phyloP scores from a whole-genome alignment of 345 rosid species.

The Eucalyptus marginata region DNA sequence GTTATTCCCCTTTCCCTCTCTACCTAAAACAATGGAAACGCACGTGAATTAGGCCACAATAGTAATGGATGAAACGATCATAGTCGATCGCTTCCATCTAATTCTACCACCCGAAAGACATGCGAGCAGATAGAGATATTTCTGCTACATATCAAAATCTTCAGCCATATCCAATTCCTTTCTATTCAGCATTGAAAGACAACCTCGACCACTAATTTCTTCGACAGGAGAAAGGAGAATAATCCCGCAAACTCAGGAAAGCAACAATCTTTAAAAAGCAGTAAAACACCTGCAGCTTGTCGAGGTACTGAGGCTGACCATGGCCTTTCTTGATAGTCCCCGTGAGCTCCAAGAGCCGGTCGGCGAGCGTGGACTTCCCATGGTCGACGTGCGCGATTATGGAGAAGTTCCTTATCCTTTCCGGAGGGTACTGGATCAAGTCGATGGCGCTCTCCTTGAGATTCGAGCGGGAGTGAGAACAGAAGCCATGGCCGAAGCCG shows the following conservation, averaged over 20 bases:
- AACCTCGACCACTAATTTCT: not conserved
- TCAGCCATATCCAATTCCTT: not conserved
- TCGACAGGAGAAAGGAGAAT: not conserved
- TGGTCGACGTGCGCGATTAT: constrained; percentile 95
- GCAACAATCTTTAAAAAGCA: not conserved
- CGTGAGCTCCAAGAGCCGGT: constrained; percentile 95
- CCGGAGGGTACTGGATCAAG: constrained; percentile 21
- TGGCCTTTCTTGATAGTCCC: constrained; percentile 87
- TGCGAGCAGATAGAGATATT: not conserved
- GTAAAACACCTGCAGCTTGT: constrained; percentile 61
- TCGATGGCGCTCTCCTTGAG: not conserved
- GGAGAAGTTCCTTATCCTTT: constrained; percentile 85
- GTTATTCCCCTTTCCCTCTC: constrained; percentile 99
- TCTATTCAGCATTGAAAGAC: not conserved
- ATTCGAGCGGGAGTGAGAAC: not conserved
- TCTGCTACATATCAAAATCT: not conserved
- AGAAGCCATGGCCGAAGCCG: not conserved
- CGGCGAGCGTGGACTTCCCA: constrained; percentile 93
- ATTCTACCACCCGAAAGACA: not conserved
- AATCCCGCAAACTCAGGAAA: not conserved
- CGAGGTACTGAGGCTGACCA: constrained; percentile 98
- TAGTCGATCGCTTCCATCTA: not conserved
- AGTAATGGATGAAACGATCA: not conserved
- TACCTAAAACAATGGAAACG: constrained; percentile 28
- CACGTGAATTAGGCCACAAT: not conserved